These are phyloP conservation scores for Coemansia guatemalensis DNA, from an alignment of 192 early-diverging fungal species.

Conservation along the genomic window DNA sequence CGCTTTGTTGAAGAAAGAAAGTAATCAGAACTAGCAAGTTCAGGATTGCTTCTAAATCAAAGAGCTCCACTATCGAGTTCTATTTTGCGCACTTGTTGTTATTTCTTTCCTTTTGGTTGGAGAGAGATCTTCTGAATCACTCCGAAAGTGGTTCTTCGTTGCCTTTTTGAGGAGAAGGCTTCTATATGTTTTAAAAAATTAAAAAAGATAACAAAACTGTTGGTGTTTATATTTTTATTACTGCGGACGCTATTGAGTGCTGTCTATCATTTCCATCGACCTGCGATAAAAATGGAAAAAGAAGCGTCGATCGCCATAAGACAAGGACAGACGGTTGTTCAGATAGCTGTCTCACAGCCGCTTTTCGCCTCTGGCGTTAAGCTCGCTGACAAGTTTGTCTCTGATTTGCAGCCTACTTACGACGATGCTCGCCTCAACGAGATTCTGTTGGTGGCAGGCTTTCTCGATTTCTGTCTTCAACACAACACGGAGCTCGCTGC, in stretches of 20 bases:
- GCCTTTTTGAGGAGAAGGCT: no score
- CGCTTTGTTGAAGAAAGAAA: not conserved
- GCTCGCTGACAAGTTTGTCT: constrained; percentile 14
- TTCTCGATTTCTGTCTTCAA: constrained; percentile 14
- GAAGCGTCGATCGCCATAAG: not conserved
- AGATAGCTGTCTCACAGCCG: not conserved
- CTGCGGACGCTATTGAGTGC: not conserved
- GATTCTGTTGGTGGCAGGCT: constrained; percentile 5
- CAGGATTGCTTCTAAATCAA: not conserved
- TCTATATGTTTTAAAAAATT: not conserved
- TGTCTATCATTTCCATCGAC: not conserved
- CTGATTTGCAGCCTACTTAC: not conserved
- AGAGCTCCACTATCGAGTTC: not conserved
- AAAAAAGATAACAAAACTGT: not conserved
- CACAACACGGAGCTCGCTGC: constrained; percentile 1
- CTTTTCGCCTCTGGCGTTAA: constrained; percentile 1
- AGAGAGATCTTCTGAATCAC: no score
- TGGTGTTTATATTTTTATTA: not conserved
- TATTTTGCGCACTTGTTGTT: not conserved
- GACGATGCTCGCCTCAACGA: not conserved
- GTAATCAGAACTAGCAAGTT: not conserved
- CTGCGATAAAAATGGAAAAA: constrained; percentile 7
- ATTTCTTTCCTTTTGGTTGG: not conserved
- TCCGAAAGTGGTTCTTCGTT: no score
- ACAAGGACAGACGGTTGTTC: constrained; percentile 1